Evolutionary conservation across 1,284 basidiomycete genomes (phyloP), one percentile per base, ranked within the genome.

Genomic region (Neonothopanus nambi): DNA sequence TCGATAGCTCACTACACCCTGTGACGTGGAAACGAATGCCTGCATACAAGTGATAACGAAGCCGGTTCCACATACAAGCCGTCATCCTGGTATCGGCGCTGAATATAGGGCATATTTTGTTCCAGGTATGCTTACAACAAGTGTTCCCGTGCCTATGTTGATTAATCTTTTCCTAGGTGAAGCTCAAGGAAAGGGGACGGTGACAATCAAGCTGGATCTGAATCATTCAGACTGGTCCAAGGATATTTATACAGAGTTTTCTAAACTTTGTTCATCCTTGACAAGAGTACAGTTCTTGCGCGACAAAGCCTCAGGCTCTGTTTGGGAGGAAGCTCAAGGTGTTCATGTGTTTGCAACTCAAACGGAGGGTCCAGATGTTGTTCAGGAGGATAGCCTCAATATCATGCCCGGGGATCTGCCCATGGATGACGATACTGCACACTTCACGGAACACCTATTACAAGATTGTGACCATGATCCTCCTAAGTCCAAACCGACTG

Each of bases 161-260:
- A 46, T 45, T 43, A 12, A 28, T 7, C 13, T 6, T 50, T 6
- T 28, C 30, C 50, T 53, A 57, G 20, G 56, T 26, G 23, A 43
- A 20, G 9, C 48, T 33, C 9, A 5, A 18, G 52, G 51, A 3
- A 46, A 53, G 30, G 61, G 62, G 13, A 21, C 49, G 2, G 53
- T 64, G 18, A 51, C 54, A 15, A 30, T 64, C 21, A 59, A 57
- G 40, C 54, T 62, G 17, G 48, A 58, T 36, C 20, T 17, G 11
- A 12, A 6, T 5, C 47, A 57, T 20, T 13, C 20, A 28, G 17
- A 24, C 15, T 58, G 56, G 58, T 45, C 49, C 15, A 12, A 35
- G 3, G 2, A 44, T 18, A 17, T 5, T 18, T 62, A 56, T 42
- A 17, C 17, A 13, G 28, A 11, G 6, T 57, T 63, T 13, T 24